Conservation (phyloP, 1,284 basidiomycete species). For the Mycena citricolor region DNA sequence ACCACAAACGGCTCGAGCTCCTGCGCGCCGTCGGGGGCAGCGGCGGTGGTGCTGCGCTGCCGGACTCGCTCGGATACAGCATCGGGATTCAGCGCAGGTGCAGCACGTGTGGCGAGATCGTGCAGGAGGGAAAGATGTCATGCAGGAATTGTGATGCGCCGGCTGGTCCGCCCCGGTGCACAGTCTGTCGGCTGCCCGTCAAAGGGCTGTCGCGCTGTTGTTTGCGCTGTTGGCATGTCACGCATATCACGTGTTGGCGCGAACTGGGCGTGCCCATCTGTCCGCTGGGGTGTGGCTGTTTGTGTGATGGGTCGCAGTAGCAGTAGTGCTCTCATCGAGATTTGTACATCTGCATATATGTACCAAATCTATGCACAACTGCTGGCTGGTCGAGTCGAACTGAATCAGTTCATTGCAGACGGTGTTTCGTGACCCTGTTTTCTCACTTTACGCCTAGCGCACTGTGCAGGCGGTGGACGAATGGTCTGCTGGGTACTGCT, state of each 20-base stretch:
- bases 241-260: conserved; percentile 67
- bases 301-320: conserved; percentile 41
- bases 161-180: conserved; percentile 53
- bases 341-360: no score
- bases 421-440: no score
- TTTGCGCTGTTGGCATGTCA: conserved; percentile 62
- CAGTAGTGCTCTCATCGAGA: no score
- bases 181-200: conserved; percentile 76
- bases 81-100: conserved; percentile 43
- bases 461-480: no score
- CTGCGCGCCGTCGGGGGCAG: conserved; percentile 36
- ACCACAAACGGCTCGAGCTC: conserved; percentile 67
- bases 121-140: conserved; percentile 28
- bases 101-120: conserved; percentile 35
- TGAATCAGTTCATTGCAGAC: no score
- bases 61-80: no score
- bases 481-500: no score
- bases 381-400: no score
- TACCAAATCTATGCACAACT: no score
- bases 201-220: conserved; percentile 76
- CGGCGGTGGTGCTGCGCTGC: no score
- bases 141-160: conserved; percentile 53
- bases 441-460: no score
- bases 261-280: conserved; percentile 48
- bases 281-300: conserved; percentile 65